Evolutionary conservation across 2,329 filamentous ascomycete genomes (phyloP), one percentile per base, ranked within the genome.

Genomic region (Calonectria multiphialidica): DNA sequence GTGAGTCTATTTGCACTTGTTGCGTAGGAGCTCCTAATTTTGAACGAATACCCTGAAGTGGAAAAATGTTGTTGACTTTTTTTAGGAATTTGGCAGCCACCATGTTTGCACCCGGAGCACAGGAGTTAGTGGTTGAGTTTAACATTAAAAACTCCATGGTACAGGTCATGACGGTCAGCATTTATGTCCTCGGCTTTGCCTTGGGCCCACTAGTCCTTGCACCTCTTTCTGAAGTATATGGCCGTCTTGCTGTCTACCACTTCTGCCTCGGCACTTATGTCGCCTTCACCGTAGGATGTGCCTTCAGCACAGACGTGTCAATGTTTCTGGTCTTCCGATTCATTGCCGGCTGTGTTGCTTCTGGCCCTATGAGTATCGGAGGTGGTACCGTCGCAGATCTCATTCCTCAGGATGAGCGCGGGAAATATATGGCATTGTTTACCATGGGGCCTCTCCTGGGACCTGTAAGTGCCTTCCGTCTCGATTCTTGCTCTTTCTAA

Each of bases 1-100:
- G 83, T 91, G 4, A 87, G 87, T 0, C 74, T 84, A 2, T 84
- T 90, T 28, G 89, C 86, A 0, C 75, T 77, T 3, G 65, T 64
- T 12, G 76, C 71, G 74, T 76, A 72, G 35, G 72, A 18, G 42
- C 42, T 8, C 10, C 16, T n/a, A 8, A 21, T 21, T 8, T n/a
- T 23, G 10, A 6, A 35, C 33, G 33, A 6, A 35, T 35, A 10
- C 10, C 33, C n/a, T n/a, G 10, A 35, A 6, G 33, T 35, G 10
- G 10, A 35, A 10, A 5, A 5, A 6, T 10, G 6, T 35, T 10
- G 33, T 35, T 35, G 33, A 35, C 33, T 35, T 35, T 5, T 6
- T 5, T 2, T 5, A 76, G 76, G 18, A 78, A 78, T 10, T 49
- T 78, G 1, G 76, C 76, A 1, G 72, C 76, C 2, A 78, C 76